phyloP scores from a whole-genome alignment of 2,329 filamentous ascomycete species.

The Aspergillus niger region DNA sequence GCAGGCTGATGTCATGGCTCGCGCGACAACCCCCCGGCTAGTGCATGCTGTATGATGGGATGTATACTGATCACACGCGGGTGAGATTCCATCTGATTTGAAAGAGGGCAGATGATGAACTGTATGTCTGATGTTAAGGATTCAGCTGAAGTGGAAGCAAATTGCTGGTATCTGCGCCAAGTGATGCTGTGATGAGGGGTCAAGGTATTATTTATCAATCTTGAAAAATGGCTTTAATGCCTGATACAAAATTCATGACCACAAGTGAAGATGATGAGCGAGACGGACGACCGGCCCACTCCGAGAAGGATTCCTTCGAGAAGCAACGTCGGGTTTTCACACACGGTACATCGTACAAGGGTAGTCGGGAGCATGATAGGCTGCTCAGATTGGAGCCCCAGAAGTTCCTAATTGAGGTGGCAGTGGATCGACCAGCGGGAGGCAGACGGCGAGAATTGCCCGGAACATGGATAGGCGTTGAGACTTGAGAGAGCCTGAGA shows the following conservation, averaged over 20 bases:
- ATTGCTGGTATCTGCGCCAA: not conserved
- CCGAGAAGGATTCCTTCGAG: slow-evolving; percentile 1
- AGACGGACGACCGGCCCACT: not conserved
- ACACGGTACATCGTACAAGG: not conserved
- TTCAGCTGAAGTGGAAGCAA: not conserved
- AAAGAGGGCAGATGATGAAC: not conserved
- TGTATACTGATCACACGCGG: slow-evolving; percentile 6
- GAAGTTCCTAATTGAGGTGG: not conserved
- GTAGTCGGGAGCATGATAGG: not conserved
- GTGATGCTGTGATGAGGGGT: not conserved
- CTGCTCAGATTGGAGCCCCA: not conserved
- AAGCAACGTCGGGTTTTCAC: not conserved
- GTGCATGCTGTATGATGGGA: not conserved
- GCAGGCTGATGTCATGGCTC: slow-evolving; percentile 11
- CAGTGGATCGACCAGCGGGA: slow-evolving; percentile 4
- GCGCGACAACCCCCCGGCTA: not conserved
- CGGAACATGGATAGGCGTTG: not conserved
- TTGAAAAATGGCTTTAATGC: not conserved
- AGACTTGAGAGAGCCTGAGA: not conserved
- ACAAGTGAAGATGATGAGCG: not conserved
- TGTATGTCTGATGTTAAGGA: not conserved
- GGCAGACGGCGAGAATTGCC: slow-evolving; percentile 5
- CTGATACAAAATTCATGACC: not conserved
- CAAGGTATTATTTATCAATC: not conserved
- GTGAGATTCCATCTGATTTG: not conserved